Percentiles rank a stretch among this genome's conserved stretches.
phyloP scores from a whole-genome alignment of 2,329 filamentous ascomycete genomes.

The Penicillium sp. region DNA sequence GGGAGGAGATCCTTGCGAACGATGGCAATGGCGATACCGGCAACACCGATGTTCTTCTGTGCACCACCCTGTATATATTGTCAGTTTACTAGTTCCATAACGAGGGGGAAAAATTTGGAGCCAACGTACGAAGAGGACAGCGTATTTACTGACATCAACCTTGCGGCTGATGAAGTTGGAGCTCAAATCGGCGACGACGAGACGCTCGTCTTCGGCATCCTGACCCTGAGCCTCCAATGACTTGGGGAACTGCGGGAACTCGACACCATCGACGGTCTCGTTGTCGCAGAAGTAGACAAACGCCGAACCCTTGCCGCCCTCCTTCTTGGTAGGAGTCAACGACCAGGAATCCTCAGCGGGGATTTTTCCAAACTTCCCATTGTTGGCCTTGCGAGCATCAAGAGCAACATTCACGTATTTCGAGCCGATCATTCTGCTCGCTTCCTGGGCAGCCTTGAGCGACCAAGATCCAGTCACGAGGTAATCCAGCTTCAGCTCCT shows the following conservation, averaged over 20 bases:
- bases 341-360: constrained; percentile 75
- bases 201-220: constrained; percentile 61
- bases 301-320: constrained; percentile 53
- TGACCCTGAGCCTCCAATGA: constrained; percentile 55
- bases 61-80: constrained; percentile 58
- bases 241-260: constrained; percentile 74
- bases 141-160: constrained; percentile 75
- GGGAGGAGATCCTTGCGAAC: constrained; percentile 78
- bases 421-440: constrained; percentile 69
- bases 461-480: constrained; percentile 89
- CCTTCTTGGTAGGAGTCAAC: constrained; percentile 60
- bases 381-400: constrained; percentile 62
- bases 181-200: constrained; percentile 89
- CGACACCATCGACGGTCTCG: constrained; percentile 76
- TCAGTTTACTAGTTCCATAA: constrained; percentile 10
- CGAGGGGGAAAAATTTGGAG: background rate
- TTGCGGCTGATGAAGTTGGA: constrained; percentile 86
- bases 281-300: constrained; percentile 92
- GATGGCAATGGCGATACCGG: constrained; percentile 83
- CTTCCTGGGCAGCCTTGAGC: constrained; percentile 83
- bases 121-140: constrained; percentile 71
- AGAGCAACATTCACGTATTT: constrained; percentile 74
- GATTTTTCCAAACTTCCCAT: constrained; percentile 83
- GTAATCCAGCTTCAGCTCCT: constrained; percentile 80
- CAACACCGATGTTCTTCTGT: constrained; percentile 87